A percentile compares a stretch with the other conserved stretches of the same genome.
Conservation (phyloP, 306 rosid genomes). For the Hippophae rhamnoides region DNA sequence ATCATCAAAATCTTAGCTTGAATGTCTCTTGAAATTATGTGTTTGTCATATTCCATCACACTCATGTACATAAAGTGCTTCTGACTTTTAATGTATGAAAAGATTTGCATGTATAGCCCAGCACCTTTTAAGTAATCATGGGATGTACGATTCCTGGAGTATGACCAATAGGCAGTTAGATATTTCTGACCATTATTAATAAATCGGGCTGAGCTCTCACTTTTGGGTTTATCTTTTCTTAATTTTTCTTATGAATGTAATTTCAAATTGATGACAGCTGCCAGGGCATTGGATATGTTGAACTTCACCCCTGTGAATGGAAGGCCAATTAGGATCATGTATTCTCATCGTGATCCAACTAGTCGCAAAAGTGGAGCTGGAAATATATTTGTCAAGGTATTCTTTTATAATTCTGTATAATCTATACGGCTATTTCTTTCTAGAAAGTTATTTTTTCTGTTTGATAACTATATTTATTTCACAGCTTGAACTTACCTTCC, state of each 20-base stretch:
- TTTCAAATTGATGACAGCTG: constrained; percentile 45
- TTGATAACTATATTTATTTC: background rate
- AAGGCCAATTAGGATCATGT: constrained; percentile 79
- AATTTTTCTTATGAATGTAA: constrained; percentile 7
- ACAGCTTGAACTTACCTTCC: constrained; percentile 13
- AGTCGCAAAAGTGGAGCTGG: constrained; percentile 92
- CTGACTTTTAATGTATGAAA: background rate
- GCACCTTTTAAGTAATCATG: background rate
- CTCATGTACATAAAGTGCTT: background rate
- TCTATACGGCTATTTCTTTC: background rate
- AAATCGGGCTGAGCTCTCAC: no score
- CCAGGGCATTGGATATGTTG: constrained; percentile 83
- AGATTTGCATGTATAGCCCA: background rate
- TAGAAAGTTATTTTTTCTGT: background rate
- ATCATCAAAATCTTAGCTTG: no score
- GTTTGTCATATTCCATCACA: background rate
- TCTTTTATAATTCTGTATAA: background rate
- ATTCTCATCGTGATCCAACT: constrained; percentile 94
- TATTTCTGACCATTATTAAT: no score
- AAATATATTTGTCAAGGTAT: constrained; percentile 91
- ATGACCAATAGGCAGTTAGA: no score
- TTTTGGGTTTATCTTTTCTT: background rate
- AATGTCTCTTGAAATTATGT: background rate
- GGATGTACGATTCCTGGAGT: no score
- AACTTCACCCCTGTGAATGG: constrained; percentile 79